Percentiles rank a stretch among this genome's conserved stretches.
Evolutionary conservation across 2,329 filamentous ascomycete genomes (phyloP).

Genomic region (Corinectria fuckeliana): DNA sequence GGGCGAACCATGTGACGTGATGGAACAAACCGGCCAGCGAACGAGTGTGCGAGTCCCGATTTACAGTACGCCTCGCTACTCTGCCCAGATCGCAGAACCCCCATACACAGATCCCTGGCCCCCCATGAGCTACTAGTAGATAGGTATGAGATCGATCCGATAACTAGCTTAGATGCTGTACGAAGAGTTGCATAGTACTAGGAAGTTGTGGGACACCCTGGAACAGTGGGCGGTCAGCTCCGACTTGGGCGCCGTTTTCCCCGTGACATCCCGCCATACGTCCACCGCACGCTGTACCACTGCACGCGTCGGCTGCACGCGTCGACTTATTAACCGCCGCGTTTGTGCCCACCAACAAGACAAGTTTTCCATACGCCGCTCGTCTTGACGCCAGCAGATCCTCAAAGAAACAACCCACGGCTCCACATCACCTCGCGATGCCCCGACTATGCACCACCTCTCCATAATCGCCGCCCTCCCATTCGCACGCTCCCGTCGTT

Average conservation of each 20-base stretch:
- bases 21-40: neutral
- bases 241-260: conserved; percentile 12
- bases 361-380: neutral
- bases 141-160: conserved; percentile 1
- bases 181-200: too few relatives aligned
- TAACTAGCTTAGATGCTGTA: conserved; percentile 19
- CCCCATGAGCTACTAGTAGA: too few relatives aligned
- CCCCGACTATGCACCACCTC: conserved; percentile 7
- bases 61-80: neutral
- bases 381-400: neutral
- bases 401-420: neutral
- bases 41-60: neutral
- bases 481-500: neutral
- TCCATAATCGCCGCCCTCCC: conserved; percentile 6
- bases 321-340: neutral
- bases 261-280: conserved; percentile 11
- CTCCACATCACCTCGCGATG: conserved; percentile 17
- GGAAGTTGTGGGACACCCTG: too few relatives aligned
- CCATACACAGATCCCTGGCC: too few relatives aligned
- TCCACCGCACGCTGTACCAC: neutral
- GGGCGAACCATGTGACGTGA: neutral
- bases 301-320: conserved; percentile 1
- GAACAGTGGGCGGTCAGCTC: too few relatives aligned
- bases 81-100: conserved; percentile 6
- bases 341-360: neutral